phyloP scores from a whole-genome alignment of 2,329 filamentous ascomycete species.

The Neonectria faginata region DNA sequence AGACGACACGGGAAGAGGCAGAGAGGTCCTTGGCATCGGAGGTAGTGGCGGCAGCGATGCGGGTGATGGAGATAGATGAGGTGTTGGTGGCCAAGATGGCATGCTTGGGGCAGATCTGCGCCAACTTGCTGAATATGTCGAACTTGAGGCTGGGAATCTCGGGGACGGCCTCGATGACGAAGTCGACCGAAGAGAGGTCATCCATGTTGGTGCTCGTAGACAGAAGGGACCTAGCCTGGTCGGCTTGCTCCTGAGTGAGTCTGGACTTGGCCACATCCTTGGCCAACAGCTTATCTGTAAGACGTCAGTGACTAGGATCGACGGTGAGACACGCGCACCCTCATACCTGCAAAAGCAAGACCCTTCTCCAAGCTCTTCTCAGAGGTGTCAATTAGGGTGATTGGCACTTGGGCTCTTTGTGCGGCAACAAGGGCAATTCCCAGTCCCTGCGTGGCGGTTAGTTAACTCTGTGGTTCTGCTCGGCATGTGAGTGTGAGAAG shows the following conservation, averaged over 20 bases:
- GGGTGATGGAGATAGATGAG: slow-evolving; percentile 97
- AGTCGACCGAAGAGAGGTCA: slow-evolving; percentile 85
- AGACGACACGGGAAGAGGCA: slow-evolving; percentile 87
- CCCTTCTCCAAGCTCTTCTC: slow-evolving; percentile 90
- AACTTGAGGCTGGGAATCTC: slow-evolving; percentile 91
- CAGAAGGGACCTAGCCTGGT: slow-evolving; percentile 77
- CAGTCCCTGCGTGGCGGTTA: slow-evolving; percentile 73
- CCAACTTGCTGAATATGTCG: slow-evolving; percentile 86
- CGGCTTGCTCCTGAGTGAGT: slow-evolving; percentile 84
- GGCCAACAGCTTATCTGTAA: slow-evolving; percentile 85
- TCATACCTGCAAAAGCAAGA: slow-evolving; percentile 83
- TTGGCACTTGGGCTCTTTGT: slow-evolving; percentile 83
- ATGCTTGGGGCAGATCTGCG: slow-evolving; percentile 83
- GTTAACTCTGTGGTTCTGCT: slow-evolving; percentile 19
- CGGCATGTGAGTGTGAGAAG: slow-evolving; percentile 52
- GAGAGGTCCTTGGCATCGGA: slow-evolving; percentile 82
- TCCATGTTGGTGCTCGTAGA: slow-evolving; percentile 79
- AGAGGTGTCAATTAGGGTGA: slow-evolving; percentile 86
- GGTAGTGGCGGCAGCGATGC: slow-evolving; percentile 89
- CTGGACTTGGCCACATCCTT: slow-evolving; percentile 93
- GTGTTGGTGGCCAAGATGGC: slow-evolving; percentile 97
- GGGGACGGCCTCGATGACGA: slow-evolving; percentile 97
- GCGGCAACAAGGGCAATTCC: slow-evolving; percentile 96
- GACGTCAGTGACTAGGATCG: slow-evolving; percentile 19
- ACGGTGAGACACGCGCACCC: not conserved